Evolutionary conservation across 208 protist species (phyloP), one percentile per base, ranked within the genome.

Genomic region (Herpetomonas muscarum): DNA sequence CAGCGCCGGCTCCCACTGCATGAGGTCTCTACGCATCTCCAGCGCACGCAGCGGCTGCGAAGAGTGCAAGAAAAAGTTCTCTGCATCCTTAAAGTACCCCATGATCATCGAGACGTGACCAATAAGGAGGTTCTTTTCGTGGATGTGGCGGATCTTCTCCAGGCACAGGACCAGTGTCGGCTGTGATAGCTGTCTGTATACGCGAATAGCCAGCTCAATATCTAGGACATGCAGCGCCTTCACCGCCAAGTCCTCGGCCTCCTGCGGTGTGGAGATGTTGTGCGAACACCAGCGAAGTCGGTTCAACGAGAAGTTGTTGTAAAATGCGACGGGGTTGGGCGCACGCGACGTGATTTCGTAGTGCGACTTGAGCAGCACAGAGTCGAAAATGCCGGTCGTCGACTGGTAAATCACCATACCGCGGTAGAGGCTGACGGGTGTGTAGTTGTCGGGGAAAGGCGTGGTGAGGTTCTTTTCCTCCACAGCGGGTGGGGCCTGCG

Each of bases 1-100:
- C 31, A 98, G 80, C 5, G 97, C 97, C 19, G 86, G 79, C 54
- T 98, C 94, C 94, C 96, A 99, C 71, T 98, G 94, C 89, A 98
- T 95, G 53, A 98, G 79, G 68, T 98, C 94, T 15, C 94, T 85
- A 17, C 96, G 87, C 97, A 99, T 98, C 67, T 98, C 87, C 24
- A 99, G 79, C 13, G 97, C 97, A 30, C 85, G 80, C 25, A 92
- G 64, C 50, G 93, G 95, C 58, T 92, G 82, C 24, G 91, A 91
- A 28, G 92, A 97, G 48, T 73, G 76, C 15, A 98, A 58, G 60
- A 98, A 98, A 53, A 83, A 90, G 37, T 71, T 89, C 74, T 98
- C 90, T 25, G 96, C 96, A 48, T 92, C 79, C 60, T 95, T 85
- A 70, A 97, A 97, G 70, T 96, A 90, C 0, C 82, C 79, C 72